Conservation (phyloP, 2,329 filamentous ascomycete genomes). For the Pseudocercospora fijiensis region DNA sequence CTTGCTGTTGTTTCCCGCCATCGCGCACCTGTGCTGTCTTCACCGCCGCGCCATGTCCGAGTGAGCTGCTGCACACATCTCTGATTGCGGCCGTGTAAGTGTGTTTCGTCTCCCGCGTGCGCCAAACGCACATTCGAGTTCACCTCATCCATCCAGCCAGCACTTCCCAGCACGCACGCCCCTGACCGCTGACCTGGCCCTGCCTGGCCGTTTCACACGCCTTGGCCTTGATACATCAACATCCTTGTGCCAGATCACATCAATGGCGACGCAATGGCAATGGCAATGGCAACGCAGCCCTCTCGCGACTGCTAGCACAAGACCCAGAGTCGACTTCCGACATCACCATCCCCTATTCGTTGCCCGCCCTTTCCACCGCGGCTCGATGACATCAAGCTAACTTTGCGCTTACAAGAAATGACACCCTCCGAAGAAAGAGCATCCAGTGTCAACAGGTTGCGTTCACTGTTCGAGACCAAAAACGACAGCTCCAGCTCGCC, state of each 20-base stretch:
- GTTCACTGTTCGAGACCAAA: constrained; percentile 52
- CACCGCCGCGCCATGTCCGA: constrained; percentile 6
- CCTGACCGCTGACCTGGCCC: constrained; percentile 7
- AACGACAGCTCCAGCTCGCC: constrained; percentile 28
- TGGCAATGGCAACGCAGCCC: background rate
- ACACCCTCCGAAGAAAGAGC: constrained; percentile 39
- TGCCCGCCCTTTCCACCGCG: background rate
- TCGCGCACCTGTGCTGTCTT: background rate
- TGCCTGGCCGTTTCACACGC: constrained; percentile 1
- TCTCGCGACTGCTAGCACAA: background rate
- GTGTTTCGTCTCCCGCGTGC: background rate
- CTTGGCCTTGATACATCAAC: background rate
- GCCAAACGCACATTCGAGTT: background rate
- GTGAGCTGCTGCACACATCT: constrained; percentile 7
- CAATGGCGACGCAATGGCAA: background rate
- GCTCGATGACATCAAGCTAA: constrained; percentile 19
- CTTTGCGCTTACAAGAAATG: constrained; percentile 44
- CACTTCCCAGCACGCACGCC: background rate
- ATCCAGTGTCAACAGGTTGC: constrained; percentile 49
- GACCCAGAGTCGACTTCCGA: background rate
- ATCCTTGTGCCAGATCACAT: constrained; percentile 4
- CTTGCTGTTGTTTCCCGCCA: background rate
- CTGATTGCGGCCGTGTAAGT: background rate
- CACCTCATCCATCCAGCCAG: background rate
- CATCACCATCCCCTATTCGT: background rate